Evolutionary conservation across 129 eudicot species (phyloP), one percentile per base, ranked within the genome.

Genomic region (Helianthus tuberosus): DNA sequence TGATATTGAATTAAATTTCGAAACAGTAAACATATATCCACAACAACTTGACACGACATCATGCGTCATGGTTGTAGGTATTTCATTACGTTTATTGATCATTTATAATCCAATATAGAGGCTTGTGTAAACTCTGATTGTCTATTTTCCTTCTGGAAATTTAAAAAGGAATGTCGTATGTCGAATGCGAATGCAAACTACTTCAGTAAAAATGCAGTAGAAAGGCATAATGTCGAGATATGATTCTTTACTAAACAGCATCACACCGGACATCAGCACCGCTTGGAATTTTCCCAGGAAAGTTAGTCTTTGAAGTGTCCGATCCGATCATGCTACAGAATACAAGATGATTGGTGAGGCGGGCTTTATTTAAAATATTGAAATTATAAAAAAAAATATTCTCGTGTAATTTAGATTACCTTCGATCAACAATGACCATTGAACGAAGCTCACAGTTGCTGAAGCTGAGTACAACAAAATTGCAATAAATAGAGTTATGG

Each of bases 391-490:
- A 6, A 43, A 52, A 46, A 29, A 4, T 17, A 17, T 53, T 16
- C 10, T 41, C 25, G 1, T 41, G 50, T 63, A 55, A 20, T 36
- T 66, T 25, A 73, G 39, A 49, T 9, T 62, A 93, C 98, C 98
- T 78, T 83, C 71, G 91, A 75, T 93, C 93, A 16, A 90, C 93
- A 46, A 88, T 79, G 58, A 93, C 88, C 82, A 90, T 38, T 1
- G 98, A 88, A 58, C 98, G 97, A 69, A 93, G 96, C 83, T 93
- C 98, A 25, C 97, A 90, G 69, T 93, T 93, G 54, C 82, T 74
- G 68, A 93, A 90, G 72, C 98, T 93, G 91, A 52, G 62, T 25
- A 41, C 41, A 76, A 39, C 74, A 73, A 5, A 66, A 20, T 29
- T 12, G 16, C 11, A 65, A 69, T n/a, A 68, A 54, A 55, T 0